phyloP scores from a whole-genome alignment of 2,329 filamentous ascomycete genomes.

The Phoma herbarum region DNA sequence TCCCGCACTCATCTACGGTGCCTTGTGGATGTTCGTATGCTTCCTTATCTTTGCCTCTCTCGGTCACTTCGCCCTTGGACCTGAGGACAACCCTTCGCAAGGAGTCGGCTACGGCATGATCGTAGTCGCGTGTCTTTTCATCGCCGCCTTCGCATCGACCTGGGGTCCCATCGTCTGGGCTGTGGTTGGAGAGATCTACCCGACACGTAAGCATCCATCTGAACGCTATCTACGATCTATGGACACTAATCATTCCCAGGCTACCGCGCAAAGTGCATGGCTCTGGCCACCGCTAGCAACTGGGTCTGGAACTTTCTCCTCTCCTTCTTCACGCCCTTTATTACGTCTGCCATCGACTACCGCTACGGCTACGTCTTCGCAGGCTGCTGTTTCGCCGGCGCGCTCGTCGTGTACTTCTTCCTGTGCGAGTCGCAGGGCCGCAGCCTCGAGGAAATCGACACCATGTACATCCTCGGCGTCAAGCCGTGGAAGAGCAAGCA shows the following conservation, averaged over 20 bases:
- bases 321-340: constrained; percentile 81
- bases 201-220: constrained; percentile 49
- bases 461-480: constrained; percentile 72
- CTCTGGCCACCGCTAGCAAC: constrained; percentile 55
- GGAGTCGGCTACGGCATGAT: constrained; percentile 68
- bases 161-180: constrained; percentile 79
- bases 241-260: constrained; percentile 31
- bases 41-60: constrained; percentile 64
- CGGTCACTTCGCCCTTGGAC: constrained; percentile 56
- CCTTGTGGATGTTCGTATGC: constrained; percentile 63
- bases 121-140: constrained; percentile 73
- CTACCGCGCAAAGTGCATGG: constrained; percentile 57
- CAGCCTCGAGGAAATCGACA: constrained; percentile 79
- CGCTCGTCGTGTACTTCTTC: constrained; percentile 77
- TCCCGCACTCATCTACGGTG: constrained; percentile 56
- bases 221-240: not conserved
- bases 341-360: constrained; percentile 75
- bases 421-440: constrained; percentile 77
- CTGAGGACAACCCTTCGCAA: constrained; percentile 46
- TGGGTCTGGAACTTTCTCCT: constrained; percentile 57
- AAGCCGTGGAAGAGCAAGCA: constrained; percentile 45
- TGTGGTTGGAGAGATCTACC: constrained; percentile 71
- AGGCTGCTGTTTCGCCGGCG: constrained; percentile 71
- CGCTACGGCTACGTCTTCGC: constrained; percentile 80
- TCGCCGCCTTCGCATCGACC: constrained; percentile 71